phyloP scores from a whole-genome alignment of 2,329 filamentous ascomycete genomes.

The Didymella exigua region DNA sequence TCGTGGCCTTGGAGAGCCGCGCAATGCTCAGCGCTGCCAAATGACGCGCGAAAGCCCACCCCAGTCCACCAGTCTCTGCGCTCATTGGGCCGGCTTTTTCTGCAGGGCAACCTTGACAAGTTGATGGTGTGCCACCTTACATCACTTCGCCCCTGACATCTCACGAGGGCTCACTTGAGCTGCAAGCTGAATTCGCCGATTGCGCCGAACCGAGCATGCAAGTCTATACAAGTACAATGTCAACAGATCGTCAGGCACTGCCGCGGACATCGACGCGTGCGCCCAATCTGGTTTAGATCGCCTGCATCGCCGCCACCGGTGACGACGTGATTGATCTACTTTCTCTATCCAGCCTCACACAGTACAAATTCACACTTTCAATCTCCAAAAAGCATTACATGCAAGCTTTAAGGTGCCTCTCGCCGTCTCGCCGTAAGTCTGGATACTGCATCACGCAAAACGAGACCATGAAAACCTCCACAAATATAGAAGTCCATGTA shows the following conservation, averaged over 20 bases:
- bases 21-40: conserved; percentile 20
- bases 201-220: neutral
- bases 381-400: conserved; percentile 2
- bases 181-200: neutral
- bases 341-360: neutral
- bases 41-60: neutral
- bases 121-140: neutral
- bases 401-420: conserved; percentile 39
- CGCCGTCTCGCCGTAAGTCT: conserved; percentile 34
- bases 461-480: neutral
- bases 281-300: conserved; percentile 22
- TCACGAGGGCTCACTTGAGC: neutral
- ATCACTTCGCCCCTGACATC: neutral
- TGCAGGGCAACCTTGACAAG: conserved; percentile 4
- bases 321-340: conserved; percentile 13
- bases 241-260: conserved; percentile 8
- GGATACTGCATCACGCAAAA: neutral
- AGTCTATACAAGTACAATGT: neutral
- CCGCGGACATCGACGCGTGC: conserved; percentile 1
- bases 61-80: conserved; percentile 10
- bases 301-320: conserved; percentile 9
- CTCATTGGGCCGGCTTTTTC: conserved; percentile 4
- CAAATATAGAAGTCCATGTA: neutral
- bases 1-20: conserved; percentile 26
- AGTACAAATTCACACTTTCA: neutral